Conservation (phyloP, 441 rosid genomes). For the Erysimum cheiri region DNA sequence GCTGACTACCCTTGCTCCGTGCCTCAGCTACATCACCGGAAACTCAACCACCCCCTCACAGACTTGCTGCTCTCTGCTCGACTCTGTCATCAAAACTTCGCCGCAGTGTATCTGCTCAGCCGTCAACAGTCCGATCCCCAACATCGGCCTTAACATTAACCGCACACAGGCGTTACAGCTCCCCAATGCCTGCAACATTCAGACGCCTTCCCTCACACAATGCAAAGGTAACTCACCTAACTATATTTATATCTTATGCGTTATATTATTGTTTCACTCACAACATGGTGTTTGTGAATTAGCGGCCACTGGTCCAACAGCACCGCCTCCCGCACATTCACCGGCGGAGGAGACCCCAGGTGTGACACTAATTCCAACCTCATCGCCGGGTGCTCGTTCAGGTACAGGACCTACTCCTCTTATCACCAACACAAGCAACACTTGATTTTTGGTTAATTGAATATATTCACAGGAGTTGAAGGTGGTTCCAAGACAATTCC, state of each 20-base stretch:
- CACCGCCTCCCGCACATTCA: conserved; percentile 25
- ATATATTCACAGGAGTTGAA: conserved; percentile 20
- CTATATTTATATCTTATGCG: not conserved
- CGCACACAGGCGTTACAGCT: conserved; percentile 71
- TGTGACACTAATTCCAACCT: conserved; percentile 35
- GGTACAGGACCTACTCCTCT: conserved; percentile 32
- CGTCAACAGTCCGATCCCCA: conserved; percentile 54
- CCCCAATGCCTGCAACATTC: conserved; percentile 67
- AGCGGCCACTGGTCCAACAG: conserved; percentile 34
- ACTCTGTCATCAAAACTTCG: conserved; percentile 55
- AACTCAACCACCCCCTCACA: conserved; percentile 68
- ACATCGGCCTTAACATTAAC: conserved; percentile 61
- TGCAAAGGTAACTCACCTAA: conserved; percentile 49
- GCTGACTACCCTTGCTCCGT: conserved; percentile 55
- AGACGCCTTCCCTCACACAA: conserved; percentile 56
- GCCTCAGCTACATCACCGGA: conserved; percentile 66
- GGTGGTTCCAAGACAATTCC: conserved; percentile 41
- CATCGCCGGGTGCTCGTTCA: conserved; percentile 33
- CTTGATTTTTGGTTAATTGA: not conserved
- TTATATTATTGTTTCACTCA: conserved; percentile 27
- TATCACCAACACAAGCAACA: conserved; percentile 12
- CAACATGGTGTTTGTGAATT: conserved; percentile 23
- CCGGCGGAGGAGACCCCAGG: conserved; percentile 31
- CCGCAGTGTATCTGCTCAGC: conserved; percentile 67
- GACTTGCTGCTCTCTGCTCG: conserved; percentile 69